Base-by-base conservation (phyloP, 768 basidiomycete genomes). In the Boletus patriciae region DNA sequence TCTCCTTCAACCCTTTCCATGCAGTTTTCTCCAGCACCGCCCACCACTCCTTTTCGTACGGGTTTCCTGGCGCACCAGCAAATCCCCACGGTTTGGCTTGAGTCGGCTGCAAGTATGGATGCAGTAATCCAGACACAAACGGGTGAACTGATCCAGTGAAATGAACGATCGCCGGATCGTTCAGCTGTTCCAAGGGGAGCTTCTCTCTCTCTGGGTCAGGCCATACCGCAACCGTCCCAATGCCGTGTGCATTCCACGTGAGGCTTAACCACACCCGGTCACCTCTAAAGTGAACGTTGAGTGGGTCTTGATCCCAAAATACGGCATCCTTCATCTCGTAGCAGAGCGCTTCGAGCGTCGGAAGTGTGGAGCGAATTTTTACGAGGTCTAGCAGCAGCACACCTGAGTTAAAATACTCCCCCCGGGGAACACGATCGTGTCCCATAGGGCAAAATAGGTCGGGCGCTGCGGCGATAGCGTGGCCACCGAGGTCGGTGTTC, bases 21-120 rank as follows among this genome's bases (percentile, higher is more conserved):
- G 67, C 61, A 0, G 80, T 82, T 51, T 66, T 66, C 43, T 75
- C 76, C 19, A 78, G 52, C 19, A 64, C 60, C 2, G 44, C 46
- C 77, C 80, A 82, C 81, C 81, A 84, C 44, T 77, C 77, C 8
- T 62, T 58, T 16, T 66, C 63, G 57, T 73, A 82, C 0, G 82
- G 81, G 58, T 83, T 77, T 6, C 76, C 77, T n/a, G 79, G 81
- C 3, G 79, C 70, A 11, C 79, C 78, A 1, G 76, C 70, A 55
- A 81, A 83, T 5, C 81, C 80, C 81, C 83, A 83, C 1, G 81
- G 82, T 60, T 84, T 84, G 3, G 79, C 71, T 1, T 36, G 37
- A 25, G 8, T 25, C n/a, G 48, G 18, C n/a, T 25, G 18, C 12
- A 40, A n/a, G n/a, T n/a, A 40, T 13, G 47, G 23, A 15, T 37